phyloP scores from a whole-genome alignment of 257 asterid species.

The Solanum etuberosum region DNA sequence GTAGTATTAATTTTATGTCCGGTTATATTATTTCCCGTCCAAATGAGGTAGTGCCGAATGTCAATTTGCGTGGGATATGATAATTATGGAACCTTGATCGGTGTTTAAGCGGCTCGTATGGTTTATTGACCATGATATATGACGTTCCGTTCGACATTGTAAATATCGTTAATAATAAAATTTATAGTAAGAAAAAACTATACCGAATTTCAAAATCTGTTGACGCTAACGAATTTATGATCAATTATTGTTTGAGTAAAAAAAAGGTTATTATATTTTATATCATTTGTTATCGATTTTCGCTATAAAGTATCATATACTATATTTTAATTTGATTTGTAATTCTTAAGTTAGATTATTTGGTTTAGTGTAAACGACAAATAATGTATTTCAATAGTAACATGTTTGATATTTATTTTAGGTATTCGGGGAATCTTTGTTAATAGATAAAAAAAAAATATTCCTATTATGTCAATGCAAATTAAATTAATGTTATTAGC shows the following conservation, averaged over 20 bases:
- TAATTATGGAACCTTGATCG: too few species aligned
- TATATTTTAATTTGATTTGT: neutral
- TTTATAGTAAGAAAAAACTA: neutral
- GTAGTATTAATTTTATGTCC: neutral
- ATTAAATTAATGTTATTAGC: neutral
- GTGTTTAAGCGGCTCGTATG: neutral
- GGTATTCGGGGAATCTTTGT: neutral
- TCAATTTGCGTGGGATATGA: neutral
- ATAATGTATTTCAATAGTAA: neutral
- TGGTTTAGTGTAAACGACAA: neutral
- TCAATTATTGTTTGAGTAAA: neutral
- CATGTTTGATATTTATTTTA: neutral
- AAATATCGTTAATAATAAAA: fast-evolving
- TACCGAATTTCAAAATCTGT: fast-evolving
- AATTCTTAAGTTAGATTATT: neutral
- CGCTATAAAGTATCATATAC: neutral
- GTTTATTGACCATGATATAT: too few species aligned
- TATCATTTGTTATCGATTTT: neutral
- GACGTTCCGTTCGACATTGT: fast-evolving
- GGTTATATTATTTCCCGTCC: neutral
- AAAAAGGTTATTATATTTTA: neutral
- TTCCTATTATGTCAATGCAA: neutral
- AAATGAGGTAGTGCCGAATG: neutral
- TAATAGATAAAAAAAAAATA: neutral
- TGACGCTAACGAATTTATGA: neutral